Evolutionary conservation across 2,329 filamentous ascomycete genomes (phyloP), one percentile per base, ranked within the genome.

Genomic region (Sporothrix protearum): DNA sequence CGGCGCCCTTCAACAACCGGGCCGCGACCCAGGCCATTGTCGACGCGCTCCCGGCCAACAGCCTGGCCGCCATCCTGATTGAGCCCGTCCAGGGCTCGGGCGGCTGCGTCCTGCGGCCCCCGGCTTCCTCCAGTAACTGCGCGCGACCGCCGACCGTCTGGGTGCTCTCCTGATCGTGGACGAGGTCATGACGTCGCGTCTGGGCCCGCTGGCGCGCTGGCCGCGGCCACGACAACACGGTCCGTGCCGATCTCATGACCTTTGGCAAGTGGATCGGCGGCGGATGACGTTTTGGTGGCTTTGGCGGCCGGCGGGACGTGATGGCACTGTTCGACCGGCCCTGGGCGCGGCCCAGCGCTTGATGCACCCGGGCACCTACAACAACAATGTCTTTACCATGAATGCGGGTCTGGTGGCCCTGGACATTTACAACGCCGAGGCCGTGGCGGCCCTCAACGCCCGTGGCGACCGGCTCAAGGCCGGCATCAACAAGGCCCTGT

Each of bases 291-390:
- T 88, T 89, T 75, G 87, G 87, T 2, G 86, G 85, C 0, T 89
- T 90, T 75, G 87, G 87, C 2, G 87, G 87, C 0, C 78, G 81
- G 75, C 70, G 66, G 7, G 73, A 97, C 78, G 80, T 97, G 70
- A 97, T 97, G 89, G 51, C 72, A 10, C 88, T 92, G 75, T 90
- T 92, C 73, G 88, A 90, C 57, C 91, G 68, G 83, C 86, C 70
- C 82, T 91, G 76, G 79, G 90, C 47, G 83, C 85, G 4, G 88
- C 92, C 0, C 84, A 61, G 19, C 67, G 78, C 1, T 78, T 88
- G 3, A 78, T 80, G 2, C 87, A 90, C 74, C 85, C 86, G 0
- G 88, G 88, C 0, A 90, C 88, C 0, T 90, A 88, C 79, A 89
- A 90, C 75, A 90, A 90, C 75, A 89, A 90, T 74, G 75, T 83